These are phyloP conservation scores for Pythium dissimile DNA, from an alignment of 352 stramenopile genomes.

Conservation along the genomic window DNA sequence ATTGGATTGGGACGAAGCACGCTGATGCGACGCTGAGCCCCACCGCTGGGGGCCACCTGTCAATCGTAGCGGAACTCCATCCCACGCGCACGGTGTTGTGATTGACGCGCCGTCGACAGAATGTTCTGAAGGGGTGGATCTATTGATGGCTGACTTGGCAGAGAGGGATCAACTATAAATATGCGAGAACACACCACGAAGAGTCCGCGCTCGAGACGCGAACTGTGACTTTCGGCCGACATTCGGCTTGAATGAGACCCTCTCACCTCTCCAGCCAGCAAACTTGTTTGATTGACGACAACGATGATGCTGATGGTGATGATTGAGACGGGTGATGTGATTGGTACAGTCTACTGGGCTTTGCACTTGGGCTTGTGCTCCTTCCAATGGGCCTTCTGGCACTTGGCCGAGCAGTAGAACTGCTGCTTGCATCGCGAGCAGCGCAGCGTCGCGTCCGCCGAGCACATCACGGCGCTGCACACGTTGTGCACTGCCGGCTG, in stretches of 20 bases:
- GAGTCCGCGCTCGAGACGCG: neutral
- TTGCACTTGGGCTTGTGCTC: conserved; percentile 73
- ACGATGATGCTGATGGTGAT: neutral
- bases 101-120: neutral
- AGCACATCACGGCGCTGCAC: conserved; percentile 66
- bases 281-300: neutral
- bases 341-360: conserved; percentile 16
- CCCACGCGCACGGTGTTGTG: neutral
- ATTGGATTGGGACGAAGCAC: neutral
- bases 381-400: conserved; percentile 84
- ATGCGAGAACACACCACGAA: neutral
- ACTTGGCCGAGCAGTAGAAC: conserved; percentile 83
- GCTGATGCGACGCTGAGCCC: neutral
- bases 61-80: neutral
- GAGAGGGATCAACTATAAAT: neutral
- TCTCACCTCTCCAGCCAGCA: neutral
- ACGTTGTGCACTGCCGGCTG: conserved; percentile 36
- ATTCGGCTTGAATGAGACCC: neutral
- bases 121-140: neutral
- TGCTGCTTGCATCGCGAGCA: conserved; percentile 82
- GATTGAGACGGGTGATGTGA: too few relatives aligned
- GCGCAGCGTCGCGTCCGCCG: conserved; percentile 61
- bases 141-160: neutral
- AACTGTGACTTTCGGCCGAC: neutral
- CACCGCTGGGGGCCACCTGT: neutral